Evolutionary conservation across 169 alveolate genomes (phyloP).

Genomic region (Toxoplasma gondii): DNA sequence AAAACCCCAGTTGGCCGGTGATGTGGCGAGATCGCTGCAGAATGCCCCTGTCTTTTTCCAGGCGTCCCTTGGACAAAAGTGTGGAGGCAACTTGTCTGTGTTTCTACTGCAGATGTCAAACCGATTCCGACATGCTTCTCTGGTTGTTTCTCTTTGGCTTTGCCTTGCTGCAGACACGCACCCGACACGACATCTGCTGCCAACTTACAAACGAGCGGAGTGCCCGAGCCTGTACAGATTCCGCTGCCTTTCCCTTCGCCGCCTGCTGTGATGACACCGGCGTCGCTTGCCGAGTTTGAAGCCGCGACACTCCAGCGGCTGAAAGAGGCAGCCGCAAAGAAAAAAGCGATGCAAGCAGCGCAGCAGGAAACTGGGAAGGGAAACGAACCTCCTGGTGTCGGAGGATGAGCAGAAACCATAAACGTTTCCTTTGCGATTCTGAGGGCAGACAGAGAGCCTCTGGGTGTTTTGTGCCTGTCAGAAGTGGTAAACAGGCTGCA

Average conservation of each 20-base stretch:
- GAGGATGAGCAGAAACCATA: background rate
- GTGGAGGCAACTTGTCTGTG: too few relatives aligned
- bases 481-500: background rate
- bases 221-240: background rate
- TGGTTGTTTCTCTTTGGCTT: too few relatives aligned
- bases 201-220: background rate
- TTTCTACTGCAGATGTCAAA: too few relatives aligned
- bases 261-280: background rate
- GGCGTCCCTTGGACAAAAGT: too few relatives aligned
- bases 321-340: background rate
- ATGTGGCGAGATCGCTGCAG: too few relatives aligned
- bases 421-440: background rate
- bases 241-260: background rate
- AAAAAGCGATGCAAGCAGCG: background rate
- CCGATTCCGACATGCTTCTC: too few relatives aligned
- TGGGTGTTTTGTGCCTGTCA: background rate
- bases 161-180: too few relatives aligned
- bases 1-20: too few relatives aligned
- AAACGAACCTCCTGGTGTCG: background rate
- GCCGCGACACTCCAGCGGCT: constrained; percentile 29
- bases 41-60: too few relatives aligned
- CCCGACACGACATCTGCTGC: too few relatives aligned
- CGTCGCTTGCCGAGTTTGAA: constrained; percentile 29
- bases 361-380: background rate
- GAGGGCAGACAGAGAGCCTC: background rate